These are phyloP conservation scores for Teratosphaeria nubilosa DNA, from an alignment of 2,329 filamentous ascomycete genomes.

Conservation along the genomic window DNA sequence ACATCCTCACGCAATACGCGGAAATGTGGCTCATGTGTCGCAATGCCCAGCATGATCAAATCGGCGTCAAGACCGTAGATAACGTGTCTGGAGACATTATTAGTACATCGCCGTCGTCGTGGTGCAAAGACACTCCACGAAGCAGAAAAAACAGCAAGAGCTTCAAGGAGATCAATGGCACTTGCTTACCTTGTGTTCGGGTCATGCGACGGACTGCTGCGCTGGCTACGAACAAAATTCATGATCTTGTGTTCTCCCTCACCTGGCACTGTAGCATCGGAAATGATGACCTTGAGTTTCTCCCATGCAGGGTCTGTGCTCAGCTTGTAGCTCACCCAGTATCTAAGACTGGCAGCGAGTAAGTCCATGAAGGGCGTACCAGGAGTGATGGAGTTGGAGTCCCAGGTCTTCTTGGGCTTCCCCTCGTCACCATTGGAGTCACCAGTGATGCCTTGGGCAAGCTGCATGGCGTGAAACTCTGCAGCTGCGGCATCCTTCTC, in stretches of 20 bases:
- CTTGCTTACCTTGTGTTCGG: conserved; percentile 59
- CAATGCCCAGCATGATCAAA: conserved; percentile 95
- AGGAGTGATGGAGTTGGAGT: conserved; percentile 79
- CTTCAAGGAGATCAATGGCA: background rate
- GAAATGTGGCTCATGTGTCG: conserved; percentile 95
- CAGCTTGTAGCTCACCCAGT: conserved; percentile 96
- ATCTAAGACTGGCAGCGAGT: conserved; percentile 76
- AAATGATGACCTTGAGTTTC: conserved; percentile 94
- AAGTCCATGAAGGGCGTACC: conserved; percentile 99
- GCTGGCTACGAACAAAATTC: conserved; percentile 91
- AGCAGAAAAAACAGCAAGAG: conserved; percentile 5
- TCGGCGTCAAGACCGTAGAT: conserved; percentile 97
- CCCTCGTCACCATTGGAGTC: conserved; percentile 20
- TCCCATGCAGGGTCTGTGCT: conserved; percentile 96
- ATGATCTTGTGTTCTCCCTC: conserved; percentile 99
- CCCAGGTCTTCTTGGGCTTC: conserved; percentile 84
- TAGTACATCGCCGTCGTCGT: conserved; percentile 8
- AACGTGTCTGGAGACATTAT: conserved; percentile 57
- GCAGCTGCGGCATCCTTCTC: conserved; percentile 89
- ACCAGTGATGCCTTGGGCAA: conserved; percentile 45
- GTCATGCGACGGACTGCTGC: conserved; percentile 80
- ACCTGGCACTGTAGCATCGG: conserved; percentile 91
- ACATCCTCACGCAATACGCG: conserved; percentile 94
- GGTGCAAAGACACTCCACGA: background rate
- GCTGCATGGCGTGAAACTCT: conserved; percentile 75